Conservation (phyloP, 495 filamentous ascomycete genomes). For the Neurospora cerealis region DNA sequence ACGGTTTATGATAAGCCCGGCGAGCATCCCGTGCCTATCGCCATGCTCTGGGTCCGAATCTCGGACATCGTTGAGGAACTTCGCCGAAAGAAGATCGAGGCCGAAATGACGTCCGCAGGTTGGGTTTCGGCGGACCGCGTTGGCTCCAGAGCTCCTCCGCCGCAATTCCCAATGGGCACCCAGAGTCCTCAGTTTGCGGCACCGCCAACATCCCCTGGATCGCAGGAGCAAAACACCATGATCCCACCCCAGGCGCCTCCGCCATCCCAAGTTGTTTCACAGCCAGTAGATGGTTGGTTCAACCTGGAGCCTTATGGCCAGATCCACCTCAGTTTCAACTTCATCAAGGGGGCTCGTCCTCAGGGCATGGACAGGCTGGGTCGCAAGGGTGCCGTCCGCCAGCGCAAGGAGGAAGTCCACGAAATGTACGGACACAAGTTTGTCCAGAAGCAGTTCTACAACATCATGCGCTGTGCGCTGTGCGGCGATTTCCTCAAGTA, state of each 20-base stretch:
- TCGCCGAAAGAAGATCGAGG: slow-evolving; percentile 92
- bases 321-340: slow-evolving; percentile 74
- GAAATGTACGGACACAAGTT: slow-evolving; percentile 99
- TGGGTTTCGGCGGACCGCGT: slow-evolving; percentile 97
- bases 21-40: slow-evolving; percentile 85
- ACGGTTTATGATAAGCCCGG: slow-evolving; percentile 93
- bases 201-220: slow-evolving; percentile 24
- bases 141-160: slow-evolving; percentile 41
- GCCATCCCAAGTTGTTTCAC: slow-evolving; percentile 38
- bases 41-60: slow-evolving; percentile 90
- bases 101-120: slow-evolving; percentile 78
- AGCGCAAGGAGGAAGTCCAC: slow-evolving; percentile 93
- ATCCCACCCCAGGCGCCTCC: slow-evolving; percentile 14
- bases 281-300: slow-evolving; percentile 91
- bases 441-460: slow-evolving; percentile 95
- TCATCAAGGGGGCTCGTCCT: slow-evolving; percentile 53
- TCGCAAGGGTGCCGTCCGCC: slow-evolving; percentile 91
- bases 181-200: slow-evolving; percentile 33
- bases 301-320: slow-evolving; percentile 88
- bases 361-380: slow-evolving; percentile 75
- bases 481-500: slow-evolving; percentile 99
- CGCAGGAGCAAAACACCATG: slow-evolving; percentile 7
- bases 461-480: slow-evolving; percentile 98
- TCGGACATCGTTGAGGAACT: slow-evolving; percentile 97
- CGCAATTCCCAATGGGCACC: slow-evolving; percentile 46